These are phyloP conservation scores for Myriosclerotinia scirpicola DNA, from an alignment of 2,329 filamentous ascomycete species.

Conservation along the genomic window DNA sequence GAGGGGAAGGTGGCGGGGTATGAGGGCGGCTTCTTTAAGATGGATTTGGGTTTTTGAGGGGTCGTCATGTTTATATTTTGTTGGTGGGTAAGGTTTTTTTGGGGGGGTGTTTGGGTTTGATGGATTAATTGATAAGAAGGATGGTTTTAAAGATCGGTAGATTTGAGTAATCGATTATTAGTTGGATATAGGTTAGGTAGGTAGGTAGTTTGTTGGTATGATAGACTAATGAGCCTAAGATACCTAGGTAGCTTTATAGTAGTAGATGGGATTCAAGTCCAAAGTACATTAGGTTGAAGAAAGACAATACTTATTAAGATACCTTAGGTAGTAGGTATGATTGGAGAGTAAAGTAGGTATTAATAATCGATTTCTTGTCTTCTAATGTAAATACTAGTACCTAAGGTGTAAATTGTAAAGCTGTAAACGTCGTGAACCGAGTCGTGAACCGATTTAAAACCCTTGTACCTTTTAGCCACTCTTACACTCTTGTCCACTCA, in stretches of 20 bases:
- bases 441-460: conserved; percentile 1
- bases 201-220: no score
- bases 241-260: no score
- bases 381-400: no score
- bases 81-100: not conserved
- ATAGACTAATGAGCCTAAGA: no score
- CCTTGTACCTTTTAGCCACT: conserved; percentile 1
- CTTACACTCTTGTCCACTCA: not conserved
- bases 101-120: not conserved
- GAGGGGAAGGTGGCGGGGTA: conserved; percentile 41
- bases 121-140: conserved; percentile 1
- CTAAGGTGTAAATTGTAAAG: no score
- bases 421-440: not conserved
- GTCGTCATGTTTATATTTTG: conserved; percentile 33
- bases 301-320: not conserved
- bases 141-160: not conserved
- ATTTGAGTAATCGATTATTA: no score
- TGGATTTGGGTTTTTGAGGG: conserved; percentile 48
- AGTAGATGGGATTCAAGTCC: no score
- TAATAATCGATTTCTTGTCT: no score
- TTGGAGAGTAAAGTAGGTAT: not conserved
- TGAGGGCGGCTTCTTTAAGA: conserved; percentile 59
- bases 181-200: no score
- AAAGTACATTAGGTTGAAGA: not conserved
- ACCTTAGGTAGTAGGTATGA: no score